phyloP scores from a whole-genome alignment of 805 yeast species.

The Metschnikowia amazonensis region DNA sequence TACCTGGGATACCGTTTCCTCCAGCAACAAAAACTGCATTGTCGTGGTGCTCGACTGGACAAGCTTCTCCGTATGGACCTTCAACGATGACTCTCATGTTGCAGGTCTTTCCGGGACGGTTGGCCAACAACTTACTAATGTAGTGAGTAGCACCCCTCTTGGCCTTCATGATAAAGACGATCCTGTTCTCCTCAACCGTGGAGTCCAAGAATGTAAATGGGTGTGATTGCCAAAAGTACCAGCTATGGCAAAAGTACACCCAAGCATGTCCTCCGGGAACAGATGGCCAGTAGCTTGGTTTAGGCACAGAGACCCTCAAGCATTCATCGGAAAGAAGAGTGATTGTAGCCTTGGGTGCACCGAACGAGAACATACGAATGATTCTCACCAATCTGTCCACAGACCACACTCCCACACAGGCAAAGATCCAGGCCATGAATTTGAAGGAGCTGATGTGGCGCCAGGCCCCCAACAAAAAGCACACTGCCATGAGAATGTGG shows the following conservation, averaged over 20 bases:
- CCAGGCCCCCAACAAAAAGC: constrained; percentile 17
- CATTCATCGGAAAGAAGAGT: constrained; percentile 33
- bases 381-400: constrained; percentile 33
- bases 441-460: constrained; percentile 12
- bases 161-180: constrained; percentile 34
- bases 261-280: constrained; percentile 42
- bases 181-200: constrained; percentile 16
- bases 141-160: constrained; percentile 38
- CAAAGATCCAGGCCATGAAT: constrained; percentile 14
- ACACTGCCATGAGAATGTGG: constrained; percentile 17
- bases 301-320: constrained; percentile 34
- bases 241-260: constrained; percentile 31
- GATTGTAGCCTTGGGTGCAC: constrained; percentile 32
- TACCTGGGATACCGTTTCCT: constrained; percentile 74
- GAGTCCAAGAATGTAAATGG: constrained; percentile 36
- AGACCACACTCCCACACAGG: constrained; percentile 27
- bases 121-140: constrained; percentile 25
- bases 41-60: constrained; percentile 48
- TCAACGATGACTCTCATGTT: constrained; percentile 43
- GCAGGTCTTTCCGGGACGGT: constrained; percentile 28
- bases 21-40: constrained; percentile 63
- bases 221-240: constrained; percentile 42
- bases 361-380: constrained; percentile 28
- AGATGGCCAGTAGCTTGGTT: constrained; percentile 35
- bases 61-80: constrained; percentile 66